phyloP scores from a whole-genome alignment of 1,284 basidiomycete species.

The Naganishia liquefaciens region DNA sequence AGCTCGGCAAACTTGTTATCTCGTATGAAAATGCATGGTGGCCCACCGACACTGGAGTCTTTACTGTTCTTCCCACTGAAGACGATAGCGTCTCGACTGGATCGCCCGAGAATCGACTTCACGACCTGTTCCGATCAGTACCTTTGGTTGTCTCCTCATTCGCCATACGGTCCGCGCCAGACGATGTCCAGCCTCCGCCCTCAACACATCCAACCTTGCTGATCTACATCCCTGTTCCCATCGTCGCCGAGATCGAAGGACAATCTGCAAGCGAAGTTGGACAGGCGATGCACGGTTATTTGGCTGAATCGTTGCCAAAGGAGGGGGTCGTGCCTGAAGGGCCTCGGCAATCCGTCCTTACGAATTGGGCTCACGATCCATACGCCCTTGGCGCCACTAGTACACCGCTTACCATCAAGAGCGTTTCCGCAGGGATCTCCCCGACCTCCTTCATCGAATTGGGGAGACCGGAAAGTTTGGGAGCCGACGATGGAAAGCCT shows the following conservation, averaged over 20 bases:
- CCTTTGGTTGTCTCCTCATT: slow-evolving; percentile 53
- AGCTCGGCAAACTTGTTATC: slow-evolving; percentile 57
- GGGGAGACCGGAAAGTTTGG: slow-evolving; percentile 42
- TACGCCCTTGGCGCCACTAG: slow-evolving; percentile 58
- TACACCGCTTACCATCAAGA: slow-evolving; percentile 52
- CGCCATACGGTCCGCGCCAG: slow-evolving; percentile 43
- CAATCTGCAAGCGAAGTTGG: slow-evolving; percentile 43
- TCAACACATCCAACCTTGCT: slow-evolving; percentile 50
- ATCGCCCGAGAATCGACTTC: slow-evolving; percentile 31
- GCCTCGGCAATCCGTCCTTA: slow-evolving; percentile 44
- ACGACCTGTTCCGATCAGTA: slow-evolving; percentile 45
- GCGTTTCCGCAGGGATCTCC: not conserved
- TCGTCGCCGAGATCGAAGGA: slow-evolving; percentile 41
- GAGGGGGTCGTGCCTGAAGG: slow-evolving; percentile 20
- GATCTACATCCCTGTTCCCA: slow-evolving; percentile 54
- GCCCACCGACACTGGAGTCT: slow-evolving; percentile 52
- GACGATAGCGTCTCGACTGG: slow-evolving; percentile 15
- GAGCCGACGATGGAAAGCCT: slow-evolving; percentile 49
- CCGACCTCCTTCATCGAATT: slow-evolving; percentile 53
- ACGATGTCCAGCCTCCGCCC: not conserved
- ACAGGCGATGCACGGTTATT: slow-evolving; percentile 49
- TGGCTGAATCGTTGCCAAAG: slow-evolving; percentile 44
- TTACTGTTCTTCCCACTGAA: slow-evolving; percentile 52
- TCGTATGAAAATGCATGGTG: slow-evolving; percentile 57
- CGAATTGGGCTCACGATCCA: slow-evolving; percentile 56